phyloP scores from a whole-genome alignment of 2,329 filamentous ascomycete genomes.

The Clarireedia homoeocarpa region DNA sequence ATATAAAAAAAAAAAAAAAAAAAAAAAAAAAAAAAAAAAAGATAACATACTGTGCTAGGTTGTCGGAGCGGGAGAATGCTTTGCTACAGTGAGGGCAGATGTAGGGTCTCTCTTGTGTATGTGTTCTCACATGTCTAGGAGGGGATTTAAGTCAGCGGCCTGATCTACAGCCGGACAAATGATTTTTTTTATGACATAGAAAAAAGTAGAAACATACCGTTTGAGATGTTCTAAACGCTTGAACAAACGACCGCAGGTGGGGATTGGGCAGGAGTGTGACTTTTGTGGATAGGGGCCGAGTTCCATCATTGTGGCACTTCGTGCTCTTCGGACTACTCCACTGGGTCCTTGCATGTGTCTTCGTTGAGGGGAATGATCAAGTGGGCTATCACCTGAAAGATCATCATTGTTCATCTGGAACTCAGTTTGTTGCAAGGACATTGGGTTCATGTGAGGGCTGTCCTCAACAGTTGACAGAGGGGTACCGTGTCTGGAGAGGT shows the following conservation, averaged over 20 bases:
- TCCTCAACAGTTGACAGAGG: conserved; percentile 79
- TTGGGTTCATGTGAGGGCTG: conserved; percentile 64
- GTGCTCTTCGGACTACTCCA: conserved; percentile 78
- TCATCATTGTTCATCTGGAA: conserved; percentile 59
- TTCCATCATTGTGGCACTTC: conserved; percentile 94
- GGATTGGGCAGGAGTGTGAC: conserved; percentile 98
- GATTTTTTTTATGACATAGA: conserved; percentile 29
- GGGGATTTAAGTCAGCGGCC: conserved; percentile 41
- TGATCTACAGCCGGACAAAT: conserved; percentile 26
- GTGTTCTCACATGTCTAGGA: conserved; percentile 87
- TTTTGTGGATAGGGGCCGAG: conserved; percentile 94
- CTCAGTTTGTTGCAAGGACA: conserved; percentile 64
- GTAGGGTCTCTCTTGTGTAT: conserved; percentile 98
- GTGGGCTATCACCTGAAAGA: conserved; percentile 47
- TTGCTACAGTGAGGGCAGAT: conserved; percentile 97
- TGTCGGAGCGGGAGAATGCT: conserved; percentile 96
- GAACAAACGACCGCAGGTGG: conserved; percentile 92
- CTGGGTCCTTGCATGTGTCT: conserved; percentile 62
- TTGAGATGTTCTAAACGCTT: conserved; percentile 99
- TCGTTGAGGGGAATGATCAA: conserved; percentile 53
- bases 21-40: conserved; percentile 10
- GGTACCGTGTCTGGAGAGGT: conserved; percentile 86
- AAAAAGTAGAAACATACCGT: conserved; percentile 60
- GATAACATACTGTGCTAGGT: conserved; percentile 81
- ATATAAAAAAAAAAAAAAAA: conserved; percentile 10